phyloP scores from a whole-genome alignment of 176 grass and related monocot species.

The Phoenix roebelenii region DNA sequence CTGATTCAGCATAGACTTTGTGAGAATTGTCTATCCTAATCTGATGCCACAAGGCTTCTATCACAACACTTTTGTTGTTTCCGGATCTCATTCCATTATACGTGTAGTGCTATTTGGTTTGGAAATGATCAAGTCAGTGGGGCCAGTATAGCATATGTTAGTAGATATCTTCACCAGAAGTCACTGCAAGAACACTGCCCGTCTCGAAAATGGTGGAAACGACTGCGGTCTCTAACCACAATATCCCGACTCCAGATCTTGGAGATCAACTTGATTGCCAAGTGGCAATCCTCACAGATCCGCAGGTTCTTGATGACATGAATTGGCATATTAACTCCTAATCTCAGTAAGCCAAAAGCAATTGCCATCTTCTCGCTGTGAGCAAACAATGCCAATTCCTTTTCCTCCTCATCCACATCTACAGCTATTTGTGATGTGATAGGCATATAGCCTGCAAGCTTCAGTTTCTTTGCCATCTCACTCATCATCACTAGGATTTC shows the following conservation, averaged over 20 bases:
- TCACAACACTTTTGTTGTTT: no score
- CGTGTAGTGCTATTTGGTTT: no score
- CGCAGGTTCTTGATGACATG: constrained; percentile 65
- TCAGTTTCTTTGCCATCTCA: constrained; percentile 34
- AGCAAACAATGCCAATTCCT: constrained; percentile 44
- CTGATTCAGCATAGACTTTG: no score
- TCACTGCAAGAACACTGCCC: constrained; percentile 65
- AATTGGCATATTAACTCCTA: constrained; percentile 40
- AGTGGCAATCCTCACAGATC: constrained; percentile 73
- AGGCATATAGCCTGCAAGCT: constrained; percentile 32
- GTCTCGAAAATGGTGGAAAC: constrained; percentile 65
- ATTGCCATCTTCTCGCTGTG: constrained; percentile 71
- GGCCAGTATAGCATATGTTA: no score
- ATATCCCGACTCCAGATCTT: constrained; percentile 51
- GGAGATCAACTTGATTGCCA: constrained; percentile 65
- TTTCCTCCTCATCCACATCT: constrained; percentile 58
- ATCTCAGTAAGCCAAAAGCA: constrained; percentile 56
- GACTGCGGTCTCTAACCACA: constrained; percentile 61
- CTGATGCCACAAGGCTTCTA: no score
- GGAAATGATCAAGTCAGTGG: no score
- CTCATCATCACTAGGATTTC: constrained; percentile 48
- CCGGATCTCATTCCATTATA: no score
- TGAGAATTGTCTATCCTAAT: no score
- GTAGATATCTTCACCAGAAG: constrained; percentile 44
- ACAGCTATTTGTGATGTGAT: constrained; percentile 35